A percentile compares a stretch with the other conserved stretches of the same genome.
These are phyloP conservation scores for Mycena epipterygia DNA, from an alignment of 768 basidiomycete genomes.

Conservation along the genomic window DNA sequence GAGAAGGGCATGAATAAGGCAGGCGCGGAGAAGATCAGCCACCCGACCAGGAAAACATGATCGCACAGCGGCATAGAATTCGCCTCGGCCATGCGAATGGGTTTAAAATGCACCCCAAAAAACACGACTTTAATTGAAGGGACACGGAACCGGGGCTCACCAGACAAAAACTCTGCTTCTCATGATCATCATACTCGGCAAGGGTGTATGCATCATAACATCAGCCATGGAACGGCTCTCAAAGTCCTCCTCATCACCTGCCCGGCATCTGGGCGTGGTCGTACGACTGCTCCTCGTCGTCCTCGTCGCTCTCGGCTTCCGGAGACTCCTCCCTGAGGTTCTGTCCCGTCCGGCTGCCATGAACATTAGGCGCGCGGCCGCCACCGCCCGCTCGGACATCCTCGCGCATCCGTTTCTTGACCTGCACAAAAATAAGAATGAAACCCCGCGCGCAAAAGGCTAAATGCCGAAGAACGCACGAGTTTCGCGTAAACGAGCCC, in stretches of 20 bases:
- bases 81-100: conserved; percentile 8
- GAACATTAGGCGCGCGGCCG: conserved; percentile 9
- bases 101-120: conserved; percentile 26
- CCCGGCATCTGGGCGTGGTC: conserved; percentile 27
- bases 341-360: conserved; percentile 14
- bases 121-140: conserved; percentile 16
- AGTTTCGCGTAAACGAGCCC: conserved; percentile 90
- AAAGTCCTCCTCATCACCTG: conserved; percentile 31
- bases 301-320: conserved; percentile 37
- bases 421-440: conserved; percentile 37
- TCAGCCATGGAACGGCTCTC: conserved; percentile 30
- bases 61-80: conserved; percentile 5
- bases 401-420: conserved; percentile 52
- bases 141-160: conserved; percentile 35
- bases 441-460: conserved; percentile 16
- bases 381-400: conserved; percentile 34
- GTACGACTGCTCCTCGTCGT: conserved; percentile 34
- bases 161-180: conserved; percentile 32
- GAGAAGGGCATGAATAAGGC: conserved; percentile 20
- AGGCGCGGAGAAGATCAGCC: conserved; percentile 25
- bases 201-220: conserved; percentile 35
- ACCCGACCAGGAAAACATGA: conserved; percentile 21
- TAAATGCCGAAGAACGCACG: conserved; percentile 58
- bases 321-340: conserved; percentile 26
- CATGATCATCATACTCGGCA: conserved; percentile 34